Percentiles rank a stretch among this genome's conserved stretches.
These are phyloP conservation scores for Acanthamoeba royreba DNA, from an alignment of 208 protist species.

Conservation along the genomic window DNA sequence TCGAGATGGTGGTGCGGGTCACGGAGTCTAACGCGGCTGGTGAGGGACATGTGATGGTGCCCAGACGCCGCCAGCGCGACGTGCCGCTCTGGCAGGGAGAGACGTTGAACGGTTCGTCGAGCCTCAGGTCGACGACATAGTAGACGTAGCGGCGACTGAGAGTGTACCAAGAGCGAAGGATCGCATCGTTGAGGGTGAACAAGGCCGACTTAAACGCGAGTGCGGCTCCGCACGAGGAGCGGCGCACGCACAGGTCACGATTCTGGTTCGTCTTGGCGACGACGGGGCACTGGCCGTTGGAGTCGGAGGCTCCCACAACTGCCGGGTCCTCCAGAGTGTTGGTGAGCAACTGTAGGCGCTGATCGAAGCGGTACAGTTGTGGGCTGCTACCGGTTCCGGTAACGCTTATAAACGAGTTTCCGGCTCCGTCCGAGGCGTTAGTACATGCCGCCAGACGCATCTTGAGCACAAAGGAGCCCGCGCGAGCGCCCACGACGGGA, in stretches of 20 bases:
- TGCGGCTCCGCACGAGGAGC: background rate
- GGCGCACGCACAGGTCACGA: background rate
- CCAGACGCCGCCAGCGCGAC: background rate
- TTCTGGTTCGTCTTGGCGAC: constrained; percentile 29
- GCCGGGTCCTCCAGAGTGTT: constrained; percentile 25
- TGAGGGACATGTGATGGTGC: background rate
- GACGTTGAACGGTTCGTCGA: background rate
- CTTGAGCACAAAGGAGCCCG: background rate
- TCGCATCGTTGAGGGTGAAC: constrained; percentile 7
- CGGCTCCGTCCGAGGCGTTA: background rate
- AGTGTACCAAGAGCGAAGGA: background rate
- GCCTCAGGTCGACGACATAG: background rate
- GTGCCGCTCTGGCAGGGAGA: background rate
- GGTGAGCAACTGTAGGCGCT: background rate
- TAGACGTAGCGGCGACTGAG: constrained; percentile 2
- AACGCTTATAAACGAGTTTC: background rate
- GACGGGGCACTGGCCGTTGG: background rate
- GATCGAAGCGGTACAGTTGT: constrained; percentile 13
- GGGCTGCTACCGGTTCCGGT: background rate
- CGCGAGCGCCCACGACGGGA: background rate
- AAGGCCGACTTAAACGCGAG: background rate
- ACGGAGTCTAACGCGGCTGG: background rate
- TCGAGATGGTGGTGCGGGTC: background rate
- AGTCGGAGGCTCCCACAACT: background rate
- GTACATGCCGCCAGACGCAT: background rate